A percentile compares a stretch with the other conserved stretches of the same genome.
Conservation (phyloP, 176 grass and related monocot genomes). For the Puya raimondii region DNA sequence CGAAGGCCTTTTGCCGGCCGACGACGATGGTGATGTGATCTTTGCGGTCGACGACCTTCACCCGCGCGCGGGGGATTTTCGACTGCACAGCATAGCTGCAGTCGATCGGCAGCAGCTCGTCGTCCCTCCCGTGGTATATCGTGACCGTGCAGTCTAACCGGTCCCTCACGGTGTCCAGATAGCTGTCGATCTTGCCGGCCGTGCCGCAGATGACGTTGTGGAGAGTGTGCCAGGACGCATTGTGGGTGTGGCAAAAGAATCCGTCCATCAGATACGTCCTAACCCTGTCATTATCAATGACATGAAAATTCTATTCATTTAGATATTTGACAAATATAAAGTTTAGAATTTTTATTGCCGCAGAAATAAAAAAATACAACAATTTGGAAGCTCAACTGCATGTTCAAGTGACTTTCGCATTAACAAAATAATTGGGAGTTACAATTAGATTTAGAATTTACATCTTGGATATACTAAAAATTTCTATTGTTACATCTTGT, state of each 20-base stretch:
- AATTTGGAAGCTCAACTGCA: too few relatives aligned
- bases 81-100: slow-evolving; percentile 15
- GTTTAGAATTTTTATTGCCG: too few relatives aligned
- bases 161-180: slow-evolving; percentile 7
- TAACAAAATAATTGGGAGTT: too few relatives aligned
- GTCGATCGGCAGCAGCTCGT: slow-evolving; percentile 17
- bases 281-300: background rate
- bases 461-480: too few relatives aligned
- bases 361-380: too few relatives aligned
- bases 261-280: slow-evolving; percentile 22
- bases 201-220: slow-evolving; percentile 25
- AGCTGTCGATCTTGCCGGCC: slow-evolving; percentile 17
- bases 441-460: too few relatives aligned
- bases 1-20: slow-evolving; percentile 15
- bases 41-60: slow-evolving; percentile 12
- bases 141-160: slow-evolving; percentile 8
- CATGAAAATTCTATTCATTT: too few relatives aligned
- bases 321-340: too few relatives aligned
- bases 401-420: too few relatives aligned
- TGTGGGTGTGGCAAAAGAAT: slow-evolving; percentile 27
- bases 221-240: slow-evolving; percentile 21
- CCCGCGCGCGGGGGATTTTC: slow-evolving; percentile 2
- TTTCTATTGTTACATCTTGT: too few relatives aligned
- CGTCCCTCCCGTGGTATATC: slow-evolving; percentile 12
- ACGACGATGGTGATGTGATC: slow-evolving; percentile 24